phyloP scores from a whole-genome alignment of 495 filamentous ascomycete genomes.

The Hyaloscypha variabilis region DNA sequence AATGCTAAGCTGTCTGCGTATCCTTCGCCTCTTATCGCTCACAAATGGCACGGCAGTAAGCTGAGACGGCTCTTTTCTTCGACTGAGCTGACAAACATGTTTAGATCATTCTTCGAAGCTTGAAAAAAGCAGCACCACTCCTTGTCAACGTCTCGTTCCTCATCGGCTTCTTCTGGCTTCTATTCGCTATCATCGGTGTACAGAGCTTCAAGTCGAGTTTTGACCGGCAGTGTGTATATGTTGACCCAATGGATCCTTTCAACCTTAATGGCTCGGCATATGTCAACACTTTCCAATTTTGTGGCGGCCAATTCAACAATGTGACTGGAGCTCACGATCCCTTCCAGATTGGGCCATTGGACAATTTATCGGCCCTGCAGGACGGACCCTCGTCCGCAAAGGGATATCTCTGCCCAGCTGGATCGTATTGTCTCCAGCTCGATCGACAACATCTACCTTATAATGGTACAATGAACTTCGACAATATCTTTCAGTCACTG shows the following conservation, averaged over 20 bases:
- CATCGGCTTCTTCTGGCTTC: slow-evolving; percentile 97
- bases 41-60: slow-evolving; percentile 80
- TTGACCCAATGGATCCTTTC: slow-evolving; percentile 55
- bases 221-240: slow-evolving; percentile 85
- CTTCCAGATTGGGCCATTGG: slow-evolving; percentile 49
- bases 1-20: slow-evolving; percentile 94
- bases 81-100: slow-evolving; percentile 29
- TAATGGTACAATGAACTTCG: slow-evolving; percentile 88
- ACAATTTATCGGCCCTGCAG: slow-evolving; percentile 10
- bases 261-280: slow-evolving; percentile 41
- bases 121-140: slow-evolving; percentile 92
- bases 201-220: slow-evolving; percentile 98
- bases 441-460: slow-evolving; percentile 63
- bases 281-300: slow-evolving; percentile 70
- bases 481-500: slow-evolving; percentile 88
- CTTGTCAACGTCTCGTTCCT: slow-evolving; percentile 95
- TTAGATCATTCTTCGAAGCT: slow-evolving; percentile 82
- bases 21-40: slow-evolving; percentile 83
- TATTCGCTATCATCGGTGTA: slow-evolving; percentile 95
- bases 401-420: slow-evolving; percentile 86
- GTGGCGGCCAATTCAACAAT: slow-evolving; percentile 77
- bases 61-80: neutral
- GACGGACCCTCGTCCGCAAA: slow-evolving; percentile 60
- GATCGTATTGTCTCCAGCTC: slow-evolving; percentile 81
- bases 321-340: slow-evolving; percentile 57